Base-by-base conservation (phyloP, 2,329 filamentous ascomycete genomes). In the Fusarium chlamydosporum region DNA sequence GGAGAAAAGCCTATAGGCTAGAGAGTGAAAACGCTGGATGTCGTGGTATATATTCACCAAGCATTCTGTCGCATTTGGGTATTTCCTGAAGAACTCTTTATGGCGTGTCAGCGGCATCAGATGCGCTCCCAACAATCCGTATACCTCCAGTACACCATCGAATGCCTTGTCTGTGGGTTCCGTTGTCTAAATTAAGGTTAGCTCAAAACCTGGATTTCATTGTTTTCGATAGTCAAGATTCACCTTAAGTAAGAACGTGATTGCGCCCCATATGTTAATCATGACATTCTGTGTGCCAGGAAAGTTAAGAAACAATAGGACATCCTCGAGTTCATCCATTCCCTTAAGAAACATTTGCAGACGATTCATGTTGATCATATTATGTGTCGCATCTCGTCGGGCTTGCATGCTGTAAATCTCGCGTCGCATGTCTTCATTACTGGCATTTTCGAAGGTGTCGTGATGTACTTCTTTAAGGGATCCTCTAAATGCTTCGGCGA, bases 281-380 rank as follows among this genome's bases (percentile, higher is more conserved):
- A 62, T 62, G 0, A 37, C 35, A 0, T 35, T 26, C 6, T 10
- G 16, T 0, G 57, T 7, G 2, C 12, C 47, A 10, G 47, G 18
- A 3, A 55, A 47, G 2, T n/a, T 2, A 6, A 62, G 16, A 5
- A 1, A 18, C 1, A 37, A 3, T 2, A 62, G 15, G 1, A 31
- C 3, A 2, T 42, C 18, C 3, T 55, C 33, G 0, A 62, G 6
- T 1, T 55, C 57, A 4, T 62, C 57, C 5, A 56, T 47, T 0
- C 59, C 59, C 0, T 16, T 2, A 0, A 62, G 16, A 9, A 62
- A 62, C 59, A 62, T 62, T 3, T 13, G 11, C 0, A 62, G 26
- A 3, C 59, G 31, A 31, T 62, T 62, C 59, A 62, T 62, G 7
- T 62, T 61, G 18, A 62, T 62, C 59, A 62, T 56, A 4, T 23